These are phyloP conservation scores for Yamadazyma sp. DNA, from an alignment of 805 yeast genomes.

Conservation along the genomic window DNA sequence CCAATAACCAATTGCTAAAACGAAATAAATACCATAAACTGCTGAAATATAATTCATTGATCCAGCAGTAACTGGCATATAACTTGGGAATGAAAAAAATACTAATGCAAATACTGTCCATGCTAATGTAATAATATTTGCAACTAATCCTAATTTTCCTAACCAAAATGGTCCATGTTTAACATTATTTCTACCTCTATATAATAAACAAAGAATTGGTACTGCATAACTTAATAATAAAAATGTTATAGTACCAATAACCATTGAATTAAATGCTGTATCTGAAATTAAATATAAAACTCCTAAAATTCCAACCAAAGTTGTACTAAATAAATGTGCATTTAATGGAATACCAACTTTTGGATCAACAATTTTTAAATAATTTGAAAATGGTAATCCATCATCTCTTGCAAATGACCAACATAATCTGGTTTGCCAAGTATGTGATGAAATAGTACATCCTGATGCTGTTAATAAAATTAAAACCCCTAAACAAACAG, in stretches of 20 bases:
- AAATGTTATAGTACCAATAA: conserved; percentile 34
- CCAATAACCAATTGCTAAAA: conserved; percentile 39
- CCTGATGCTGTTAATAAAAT: conserved; percentile 35
- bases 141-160: conserved; percentile 33
- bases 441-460: conserved; percentile 39
- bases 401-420: conserved; percentile 44
- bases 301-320: conserved; percentile 35
- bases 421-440: conserved; percentile 44
- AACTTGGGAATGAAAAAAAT: conserved; percentile 36
- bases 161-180: conserved; percentile 42
- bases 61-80: conserved; percentile 22
- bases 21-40: conserved; percentile 21
- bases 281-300: conserved; percentile 32
- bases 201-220: conserved; percentile 32
- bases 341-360: conserved; percentile 37
- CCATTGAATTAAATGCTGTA: conserved; percentile 40
- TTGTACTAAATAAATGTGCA: conserved; percentile 36
- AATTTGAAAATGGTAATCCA: conserved; percentile 41
- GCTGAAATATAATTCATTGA: conserved; percentile 21
- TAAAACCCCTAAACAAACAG: conserved; percentile 33
- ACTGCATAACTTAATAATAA: conserved; percentile 34
- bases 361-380: conserved; percentile 35
- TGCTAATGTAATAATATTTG: conserved; percentile 29
- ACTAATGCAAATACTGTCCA: conserved; percentile 38
- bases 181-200: conserved; percentile 35